These are phyloP conservation scores for Dalbergia cochinchinensis DNA, from an alignment of 306 rosid species.

Conservation along the genomic window DNA sequence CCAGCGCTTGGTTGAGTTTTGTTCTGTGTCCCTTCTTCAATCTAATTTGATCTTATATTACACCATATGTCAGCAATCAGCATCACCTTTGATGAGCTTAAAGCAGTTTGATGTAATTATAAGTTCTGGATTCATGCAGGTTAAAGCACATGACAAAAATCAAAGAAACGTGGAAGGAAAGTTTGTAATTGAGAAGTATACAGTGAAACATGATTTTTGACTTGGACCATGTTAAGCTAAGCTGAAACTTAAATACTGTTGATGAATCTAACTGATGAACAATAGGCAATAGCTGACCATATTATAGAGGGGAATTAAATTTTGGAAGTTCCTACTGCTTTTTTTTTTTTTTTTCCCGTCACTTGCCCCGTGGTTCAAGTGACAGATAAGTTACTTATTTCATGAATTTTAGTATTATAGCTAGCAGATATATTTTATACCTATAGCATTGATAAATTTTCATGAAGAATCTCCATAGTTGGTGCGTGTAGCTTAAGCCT, in stretches of 20 bases:
- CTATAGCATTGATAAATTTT: conserved; percentile 32
- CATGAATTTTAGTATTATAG: conserved; percentile 33
- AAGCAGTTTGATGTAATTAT: background rate
- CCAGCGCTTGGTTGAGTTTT: conserved; percentile 12
- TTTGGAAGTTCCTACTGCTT: conserved; percentile 54
- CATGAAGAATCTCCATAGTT: conserved; percentile 39
- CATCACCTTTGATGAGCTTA: conserved; percentile 8
- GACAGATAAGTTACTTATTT: conserved; percentile 57
- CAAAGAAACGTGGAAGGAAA: conserved; percentile 85
- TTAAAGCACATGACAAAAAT: conserved; percentile 73
- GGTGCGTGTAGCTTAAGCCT: conserved; percentile 17
- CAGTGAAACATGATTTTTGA: conserved; percentile 22
- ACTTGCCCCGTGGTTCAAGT: conserved; percentile 55
- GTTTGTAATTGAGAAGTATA: conserved; percentile 82
- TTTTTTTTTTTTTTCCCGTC: background rate
- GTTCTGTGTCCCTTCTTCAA: background rate
- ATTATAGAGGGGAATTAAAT: conserved; percentile 63
- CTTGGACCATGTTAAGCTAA: conserved; percentile 22
- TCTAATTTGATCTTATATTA: background rate
- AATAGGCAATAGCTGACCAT: conserved; percentile 63
- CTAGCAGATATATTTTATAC: conserved; percentile 43
- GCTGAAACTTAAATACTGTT: conserved; percentile 14
- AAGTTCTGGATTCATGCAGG: conserved; percentile 55
- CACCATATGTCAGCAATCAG: background rate
- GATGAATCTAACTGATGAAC: conserved; percentile 53